Conservation (phyloP, 2,329 filamentous ascomycete genomes). For the Sporothrix protearum region DNA sequence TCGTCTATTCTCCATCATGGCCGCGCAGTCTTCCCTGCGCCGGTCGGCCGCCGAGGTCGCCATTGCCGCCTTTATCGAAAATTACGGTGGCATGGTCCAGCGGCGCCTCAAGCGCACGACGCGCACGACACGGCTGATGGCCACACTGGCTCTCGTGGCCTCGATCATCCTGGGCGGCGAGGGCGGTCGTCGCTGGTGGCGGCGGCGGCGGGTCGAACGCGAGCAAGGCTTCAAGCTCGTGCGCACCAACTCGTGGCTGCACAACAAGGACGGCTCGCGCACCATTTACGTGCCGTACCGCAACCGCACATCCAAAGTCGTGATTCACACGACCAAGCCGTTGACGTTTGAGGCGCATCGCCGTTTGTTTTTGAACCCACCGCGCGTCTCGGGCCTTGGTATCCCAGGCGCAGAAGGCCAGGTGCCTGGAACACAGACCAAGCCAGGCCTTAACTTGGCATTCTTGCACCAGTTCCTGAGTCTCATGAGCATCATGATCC, state of each 20-base stretch:
- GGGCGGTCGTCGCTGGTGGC: slow-evolving; percentile 76
- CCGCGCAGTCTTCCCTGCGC: slow-evolving; percentile 79
- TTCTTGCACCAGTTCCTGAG: slow-evolving; percentile 97
- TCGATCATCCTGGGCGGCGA: slow-evolving; percentile 77
- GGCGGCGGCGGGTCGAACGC: slow-evolving; percentile 67
- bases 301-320: slow-evolving; percentile 81
- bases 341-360: slow-evolving; percentile 96
- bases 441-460: slow-evolving; percentile 89
- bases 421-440: slow-evolving; percentile 84
- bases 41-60: slow-evolving; percentile 63
- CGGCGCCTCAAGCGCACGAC: slow-evolving; percentile 61
- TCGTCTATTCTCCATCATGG: slow-evolving; percentile 56
- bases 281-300: slow-evolving; percentile 95
- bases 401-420: slow-evolving; percentile 67
- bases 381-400: slow-evolving; percentile 71
- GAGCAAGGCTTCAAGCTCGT: slow-evolving; percentile 79
- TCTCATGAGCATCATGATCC: slow-evolving; percentile 95
- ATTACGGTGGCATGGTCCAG: slow-evolving; percentile 53
- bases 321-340: slow-evolving; percentile 83
- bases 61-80: slow-evolving; percentile 60
- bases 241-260: slow-evolving; percentile 85
- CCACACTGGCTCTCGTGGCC: slow-evolving; percentile 69
- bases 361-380: slow-evolving; percentile 86
- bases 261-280: slow-evolving; percentile 89
- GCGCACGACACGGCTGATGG: slow-evolving; percentile 67